These are phyloP conservation scores for Solanum pennellii DNA, from an alignment of 257 asterid genomes.

Conservation along the genomic window DNA sequence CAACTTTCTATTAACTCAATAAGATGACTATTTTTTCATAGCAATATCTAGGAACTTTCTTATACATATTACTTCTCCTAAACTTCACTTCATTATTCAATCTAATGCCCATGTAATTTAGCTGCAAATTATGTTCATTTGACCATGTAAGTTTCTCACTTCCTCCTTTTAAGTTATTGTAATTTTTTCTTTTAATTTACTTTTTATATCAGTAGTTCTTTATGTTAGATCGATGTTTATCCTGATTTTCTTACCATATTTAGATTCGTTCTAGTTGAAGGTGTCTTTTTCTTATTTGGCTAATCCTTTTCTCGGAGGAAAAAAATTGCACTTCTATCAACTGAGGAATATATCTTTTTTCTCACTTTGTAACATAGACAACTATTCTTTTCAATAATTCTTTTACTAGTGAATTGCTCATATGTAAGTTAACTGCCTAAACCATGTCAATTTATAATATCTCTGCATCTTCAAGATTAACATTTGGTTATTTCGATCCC, in stretches of 20 bases:
- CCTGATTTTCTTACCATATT: background rate
- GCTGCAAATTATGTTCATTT: background rate
- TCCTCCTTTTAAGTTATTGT: background rate
- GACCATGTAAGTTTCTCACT: background rate
- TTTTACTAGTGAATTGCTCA: background rate
- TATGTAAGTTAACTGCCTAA: background rate
- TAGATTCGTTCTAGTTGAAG: background rate
- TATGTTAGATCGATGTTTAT: background rate
- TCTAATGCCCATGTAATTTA: background rate
- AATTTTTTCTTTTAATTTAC: background rate
- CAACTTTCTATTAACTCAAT: too few relatives aligned
- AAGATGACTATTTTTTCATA: background rate
- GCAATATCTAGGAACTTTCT: background rate
- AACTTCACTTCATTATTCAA: background rate
- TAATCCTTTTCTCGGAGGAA: background rate
- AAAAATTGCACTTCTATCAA: background rate
- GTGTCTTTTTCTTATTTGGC: background rate
- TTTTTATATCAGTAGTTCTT: background rate
- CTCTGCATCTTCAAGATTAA: background rate
- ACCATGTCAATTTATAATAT: background rate
- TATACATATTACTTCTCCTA: background rate
- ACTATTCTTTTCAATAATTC: background rate
- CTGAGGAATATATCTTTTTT: background rate
- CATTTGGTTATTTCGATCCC: background rate
- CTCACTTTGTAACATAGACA: background rate